phyloP scores from a whole-genome alignment of 208 protist genomes.

The Blechomonas ayalai region DNA sequence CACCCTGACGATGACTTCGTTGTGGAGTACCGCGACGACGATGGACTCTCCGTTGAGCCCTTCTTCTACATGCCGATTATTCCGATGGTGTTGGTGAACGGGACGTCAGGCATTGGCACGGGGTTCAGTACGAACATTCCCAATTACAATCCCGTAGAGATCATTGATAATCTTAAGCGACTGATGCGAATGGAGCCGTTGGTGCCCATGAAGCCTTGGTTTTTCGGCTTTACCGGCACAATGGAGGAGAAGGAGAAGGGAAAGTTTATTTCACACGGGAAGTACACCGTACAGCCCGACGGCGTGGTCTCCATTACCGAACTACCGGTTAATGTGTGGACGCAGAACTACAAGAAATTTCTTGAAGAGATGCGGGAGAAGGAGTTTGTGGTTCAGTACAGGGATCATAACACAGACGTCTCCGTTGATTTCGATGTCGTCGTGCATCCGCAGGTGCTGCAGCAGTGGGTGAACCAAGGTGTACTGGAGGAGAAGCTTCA shows the following conservation, averaged over 20 bases:
- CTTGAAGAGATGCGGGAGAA: slow-evolving; percentile 90
- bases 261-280: slow-evolving; percentile 73
- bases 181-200: slow-evolving; percentile 83
- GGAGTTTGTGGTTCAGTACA: slow-evolving; percentile 91
- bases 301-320: slow-evolving; percentile 94
- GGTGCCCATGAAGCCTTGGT: slow-evolving; percentile 94
- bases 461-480: slow-evolving; percentile 60
- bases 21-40: slow-evolving; percentile 98
- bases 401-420: slow-evolving; percentile 96
- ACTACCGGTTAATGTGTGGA: slow-evolving; percentile 97
- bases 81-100: slow-evolving; percentile 99
- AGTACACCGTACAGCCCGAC: slow-evolving; percentile 57
- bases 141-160: slow-evolving; percentile 97
- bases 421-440: slow-evolving; percentile 93
- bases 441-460: slow-evolving; percentile 84
- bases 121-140: slow-evolving; percentile 98
- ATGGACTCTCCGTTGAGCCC: slow-evolving; percentile 98
- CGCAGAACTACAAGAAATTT: slow-evolving; percentile 92
- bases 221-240: slow-evolving; percentile 93
- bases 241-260: slow-evolving; percentile 81
- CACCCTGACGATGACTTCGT: slow-evolving; percentile 96
- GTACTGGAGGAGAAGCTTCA: slow-evolving; percentile 91
- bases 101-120: slow-evolving; percentile 98
- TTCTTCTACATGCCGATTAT: slow-evolving; percentile 98
- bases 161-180: slow-evolving; percentile 89